Evolutionary conservation across 768 basidiomycete genomes (phyloP).

Genomic region (Boletus rufocinnamomeus): DNA sequence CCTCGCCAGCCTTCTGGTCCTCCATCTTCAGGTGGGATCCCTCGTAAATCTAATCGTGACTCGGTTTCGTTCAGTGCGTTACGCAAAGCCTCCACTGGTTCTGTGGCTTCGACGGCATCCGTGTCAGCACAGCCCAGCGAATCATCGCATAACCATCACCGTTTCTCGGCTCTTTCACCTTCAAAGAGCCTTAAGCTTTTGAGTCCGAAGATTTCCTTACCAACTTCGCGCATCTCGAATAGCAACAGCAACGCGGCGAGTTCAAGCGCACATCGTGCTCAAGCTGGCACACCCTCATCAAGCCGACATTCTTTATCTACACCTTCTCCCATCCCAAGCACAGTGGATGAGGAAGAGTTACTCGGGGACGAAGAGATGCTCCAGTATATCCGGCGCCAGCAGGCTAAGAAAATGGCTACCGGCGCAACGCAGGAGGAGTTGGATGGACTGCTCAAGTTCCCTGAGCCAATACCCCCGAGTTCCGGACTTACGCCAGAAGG

Average conservation of each 20-base stretch:
- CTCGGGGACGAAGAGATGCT: slow-evolving; percentile 97
- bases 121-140: slow-evolving; percentile 46
- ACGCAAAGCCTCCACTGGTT: slow-evolving; percentile 82
- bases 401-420: slow-evolving; percentile 80
- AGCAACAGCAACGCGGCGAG: slow-evolving; percentile 37
- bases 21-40: slow-evolving; percentile 47
- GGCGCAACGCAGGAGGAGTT: slow-evolving; percentile 87
- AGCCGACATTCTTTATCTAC: slow-evolving; percentile 78
- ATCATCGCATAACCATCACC: slow-evolving; percentile 49
- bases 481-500: slow-evolving; percentile 67
- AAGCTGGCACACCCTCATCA: slow-evolving; percentile 64
- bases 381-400: slow-evolving; percentile 87
- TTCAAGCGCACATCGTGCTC: slow-evolving; percentile 47
- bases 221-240: slow-evolving; percentile 57
- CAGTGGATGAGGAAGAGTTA: slow-evolving; percentile 82
- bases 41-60: slow-evolving; percentile 73
- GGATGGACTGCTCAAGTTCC: slow-evolving; percentile 87
- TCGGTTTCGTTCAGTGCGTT: slow-evolving; percentile 76
- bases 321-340: slow-evolving; percentile 79
- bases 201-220: slow-evolving; percentile 72
- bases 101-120: slow-evolving; percentile 68
- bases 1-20: slow-evolving; percentile 62
- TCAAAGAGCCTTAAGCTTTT: slow-evolving; percentile 82
- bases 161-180: slow-evolving; percentile 83
- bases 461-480: slow-evolving; percentile 80